Conservation (phyloP, 768 basidiomycete species). For the Tulasnella calospora region DNA sequence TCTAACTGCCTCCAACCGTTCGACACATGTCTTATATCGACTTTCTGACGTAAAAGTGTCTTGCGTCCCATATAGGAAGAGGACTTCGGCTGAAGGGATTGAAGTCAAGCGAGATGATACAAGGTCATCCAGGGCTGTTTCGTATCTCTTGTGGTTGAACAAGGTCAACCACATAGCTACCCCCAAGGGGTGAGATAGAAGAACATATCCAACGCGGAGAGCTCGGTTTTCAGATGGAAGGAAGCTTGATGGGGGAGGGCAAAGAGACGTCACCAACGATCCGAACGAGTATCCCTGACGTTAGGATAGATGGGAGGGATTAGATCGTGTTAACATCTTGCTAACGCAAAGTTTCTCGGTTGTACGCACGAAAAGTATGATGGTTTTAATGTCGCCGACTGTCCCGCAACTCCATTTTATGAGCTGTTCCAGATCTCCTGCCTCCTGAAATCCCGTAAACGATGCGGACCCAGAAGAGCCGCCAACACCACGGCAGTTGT, state of each 20-base stretch:
- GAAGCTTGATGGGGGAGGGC: constrained; percentile 35
- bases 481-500: constrained; percentile 76
- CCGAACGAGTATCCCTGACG: constrained; percentile 80
- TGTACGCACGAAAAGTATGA: constrained; percentile 58
- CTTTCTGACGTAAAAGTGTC: constrained; percentile 38
- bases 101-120: constrained; percentile 42
- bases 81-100: constrained; percentile 39
- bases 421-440: constrained; percentile 60
- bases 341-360: not conserved
- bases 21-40: not conserved
- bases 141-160: constrained; percentile 40
- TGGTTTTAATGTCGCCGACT: constrained; percentile 38
- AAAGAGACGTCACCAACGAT: constrained; percentile 58
- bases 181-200: not conserved
- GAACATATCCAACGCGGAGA: not conserved
- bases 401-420: constrained; percentile 40
- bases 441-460: constrained; percentile 67
- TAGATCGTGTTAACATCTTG: not conserved
- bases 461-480: constrained; percentile 67
- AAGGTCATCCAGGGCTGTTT: constrained; percentile 48
- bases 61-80: constrained; percentile 60
- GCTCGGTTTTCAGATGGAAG: constrained; percentile 31
- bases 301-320: not conserved
- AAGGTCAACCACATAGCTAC: not conserved
- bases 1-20: not conserved